Evolutionary conservation across 2,329 filamentous ascomycete species (phyloP).

Genomic region (Exophiala oligosperma): DNA sequence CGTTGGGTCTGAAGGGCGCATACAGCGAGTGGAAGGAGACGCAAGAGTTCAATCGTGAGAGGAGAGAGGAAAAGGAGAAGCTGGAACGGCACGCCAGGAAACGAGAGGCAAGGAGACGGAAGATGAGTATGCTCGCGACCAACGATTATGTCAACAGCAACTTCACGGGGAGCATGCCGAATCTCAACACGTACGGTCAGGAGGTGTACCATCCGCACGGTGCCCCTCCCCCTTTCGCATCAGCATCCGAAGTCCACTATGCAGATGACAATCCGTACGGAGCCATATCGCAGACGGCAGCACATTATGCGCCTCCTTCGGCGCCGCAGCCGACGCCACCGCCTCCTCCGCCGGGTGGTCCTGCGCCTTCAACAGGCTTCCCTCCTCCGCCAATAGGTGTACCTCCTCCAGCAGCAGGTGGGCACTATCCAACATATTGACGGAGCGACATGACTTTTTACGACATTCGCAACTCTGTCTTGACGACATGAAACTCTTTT

Average conservation of each 20-base stretch:
- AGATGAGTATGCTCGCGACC: slow-evolving; percentile 21
- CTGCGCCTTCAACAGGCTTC: slow-evolving; percentile 4
- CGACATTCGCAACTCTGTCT: not conserved
- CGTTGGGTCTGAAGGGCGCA: slow-evolving; percentile 66
- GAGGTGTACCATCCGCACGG: slow-evolving; percentile 7
- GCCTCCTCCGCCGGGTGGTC: slow-evolving; percentile 6
- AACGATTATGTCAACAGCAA: slow-evolving; percentile 20
- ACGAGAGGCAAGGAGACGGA: slow-evolving; percentile 27
- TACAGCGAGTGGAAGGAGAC: slow-evolving; percentile 68
- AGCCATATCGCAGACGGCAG: slow-evolving; percentile 10
- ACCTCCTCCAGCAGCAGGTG: not conserved
- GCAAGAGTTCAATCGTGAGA: slow-evolving; percentile 60
- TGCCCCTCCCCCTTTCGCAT: not conserved
- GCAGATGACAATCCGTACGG: slow-evolving; percentile 25
- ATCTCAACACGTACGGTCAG: slow-evolving; percentile 13
- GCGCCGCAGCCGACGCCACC: too few relatives aligned
- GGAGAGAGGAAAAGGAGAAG: slow-evolving; percentile 55
- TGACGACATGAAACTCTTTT: not conserved
- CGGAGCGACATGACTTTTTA: not conserved
- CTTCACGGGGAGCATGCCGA: slow-evolving; percentile 22
- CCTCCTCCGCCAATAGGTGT: not conserved
- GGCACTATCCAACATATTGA: not conserved
- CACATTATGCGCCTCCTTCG: not conserved
- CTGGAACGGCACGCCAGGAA: slow-evolving; percentile 36
- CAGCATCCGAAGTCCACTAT: slow-evolving; percentile 11